Evolutionary conservation across 805 yeast genomes (phyloP), one percentile per base, ranked within the genome.

Genomic region (Wickerhamiella galacta): DNA sequence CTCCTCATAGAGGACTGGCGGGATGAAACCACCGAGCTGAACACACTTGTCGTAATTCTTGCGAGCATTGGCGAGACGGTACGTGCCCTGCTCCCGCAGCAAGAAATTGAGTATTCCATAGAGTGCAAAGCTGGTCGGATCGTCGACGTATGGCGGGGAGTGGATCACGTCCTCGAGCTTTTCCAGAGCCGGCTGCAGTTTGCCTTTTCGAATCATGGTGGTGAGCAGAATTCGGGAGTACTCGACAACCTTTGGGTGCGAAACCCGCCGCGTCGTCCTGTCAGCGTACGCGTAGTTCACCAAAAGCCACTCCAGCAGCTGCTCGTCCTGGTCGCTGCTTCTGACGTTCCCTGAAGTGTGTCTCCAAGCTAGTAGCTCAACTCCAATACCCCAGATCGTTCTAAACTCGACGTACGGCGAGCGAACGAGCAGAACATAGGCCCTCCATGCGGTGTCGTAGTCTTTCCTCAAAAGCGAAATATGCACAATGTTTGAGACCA

Each of bases 401-500:
- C 28, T 8, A 11, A 25, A 15, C 11, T 25, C 28, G 6, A 25
- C 11, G 6, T 12, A 4, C 7, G 28, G 18, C 7, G 18, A 5
- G 18, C 28, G 28, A 9, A 25, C 6, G n/a, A 25, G 18, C 6
- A 15, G 9, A 6, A 6, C 7, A 6, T 15, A 15, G 28, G 28
- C 28, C 6, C 16, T 12, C 28, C 28, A 25, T 10, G 14, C 12
- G 6, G 28, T 14, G 18, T 9, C 28, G 18, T 9, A 9, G 18
- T 25, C 18, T 8, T 12, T 12, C 7, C 11, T 9, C n/a, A 25
- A 12, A 17, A 14, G 6, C 6, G 11, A 6, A 10, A 25, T 8
- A 6, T 5, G 4, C 6, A 25, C 11, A 6, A 25, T 8, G 22
- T 30, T 26, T 17, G 32, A 29, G 24, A 34, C 25, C 30, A 24